Base-by-base conservation (phyloP, 169 alveolate genomes). In the Plasmodium cynomolgi region DNA sequence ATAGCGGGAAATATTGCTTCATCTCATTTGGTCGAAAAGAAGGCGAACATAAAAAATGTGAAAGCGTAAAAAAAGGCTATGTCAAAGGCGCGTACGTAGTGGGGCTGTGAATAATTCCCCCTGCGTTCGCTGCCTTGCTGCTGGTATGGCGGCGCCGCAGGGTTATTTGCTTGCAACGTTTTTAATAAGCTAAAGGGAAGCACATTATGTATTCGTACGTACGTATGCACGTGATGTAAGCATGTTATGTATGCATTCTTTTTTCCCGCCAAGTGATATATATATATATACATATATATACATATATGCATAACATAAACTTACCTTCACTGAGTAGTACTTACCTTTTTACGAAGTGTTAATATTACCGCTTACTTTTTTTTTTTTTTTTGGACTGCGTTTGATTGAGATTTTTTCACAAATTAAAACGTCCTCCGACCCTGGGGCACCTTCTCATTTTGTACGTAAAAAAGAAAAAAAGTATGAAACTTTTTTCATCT, bases 351-450 rank as follows among this genome's bases (percentile, higher is more conserved):
- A 50, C 62, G 23, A 26, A 50, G 26, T 50, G 62, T 50, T 50
- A 50, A 50, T 2, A 50, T 50, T 50, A 50, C 62, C 62, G 5
- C 62, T 50, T 1, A 41, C 54, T 41, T 41, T 41, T 41, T 58
- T 17, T 23, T n/a, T 68, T 23, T 23, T 68, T 68, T 68, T 68
- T 68, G 31, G 11, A 68, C 37, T 23, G 34, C 37, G 77, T 68
- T 68, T 68, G 77, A 68, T 20, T 68, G 77, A 68, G 77, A 68
- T n/a, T 26, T 68, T 68, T 68, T 68, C 77, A 20, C 77, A 68
- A 68, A 68, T 68, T 68, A 26, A 68, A 68, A 9, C 77, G 15
- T 26, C 39, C 77, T 29, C 37, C 77, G 77, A 26, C 31, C 23
- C 41, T 68, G 37, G 39, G 37, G 37, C 77, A 26, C 41, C 41